A percentile compares a stretch with the other conserved stretches of the same genome.
Conservation (phyloP, 2,329 filamentous ascomycete genomes). For the Fusarium tricinctum region DNA sequence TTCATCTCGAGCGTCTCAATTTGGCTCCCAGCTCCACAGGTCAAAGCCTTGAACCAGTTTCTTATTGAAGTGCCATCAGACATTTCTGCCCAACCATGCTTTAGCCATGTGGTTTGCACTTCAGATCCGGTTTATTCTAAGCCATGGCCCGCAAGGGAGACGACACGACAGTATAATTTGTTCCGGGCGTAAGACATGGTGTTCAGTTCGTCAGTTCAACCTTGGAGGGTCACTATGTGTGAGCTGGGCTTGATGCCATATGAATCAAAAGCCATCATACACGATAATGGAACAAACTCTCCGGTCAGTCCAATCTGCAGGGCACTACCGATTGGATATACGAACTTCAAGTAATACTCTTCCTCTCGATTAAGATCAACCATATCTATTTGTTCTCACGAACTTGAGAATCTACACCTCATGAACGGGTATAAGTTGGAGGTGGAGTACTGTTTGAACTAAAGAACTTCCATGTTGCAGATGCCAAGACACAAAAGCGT, state of each 20-base stretch:
- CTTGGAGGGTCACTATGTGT: conserved; percentile 9
- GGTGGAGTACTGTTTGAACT: too few relatives aligned
- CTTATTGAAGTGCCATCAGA: not conserved
- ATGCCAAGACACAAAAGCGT: too few relatives aligned
- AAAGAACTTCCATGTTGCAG: too few relatives aligned
- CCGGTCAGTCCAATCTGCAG: not conserved
- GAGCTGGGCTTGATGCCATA: not conserved
- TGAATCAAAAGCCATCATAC: not conserved
- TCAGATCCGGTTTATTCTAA: not conserved
- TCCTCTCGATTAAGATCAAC: too few relatives aligned
- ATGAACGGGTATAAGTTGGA: too few relatives aligned
- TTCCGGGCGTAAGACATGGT: conserved; percentile 9
- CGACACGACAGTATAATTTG: conserved; percentile 3
- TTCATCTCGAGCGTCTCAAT: conserved; percentile 16
- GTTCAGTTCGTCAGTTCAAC: not conserved
- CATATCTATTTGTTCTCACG: too few relatives aligned
- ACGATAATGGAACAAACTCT: conserved; percentile 8
- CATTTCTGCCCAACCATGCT: conserved; percentile 7
- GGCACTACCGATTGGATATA: too few relatives aligned
- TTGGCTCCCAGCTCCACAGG: conserved; percentile 1
- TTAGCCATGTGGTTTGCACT: conserved; percentile 18
- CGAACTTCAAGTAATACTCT: too few relatives aligned
- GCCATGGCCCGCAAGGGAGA: conserved; percentile 6
- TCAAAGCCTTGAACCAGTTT: not conserved
- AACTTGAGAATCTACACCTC: too few relatives aligned